Evolutionary conservation across 108 stramenopile genomes (phyloP), one percentile per base, ranked within the genome.

Genomic region (Hondaea fermentalgiana): DNA sequence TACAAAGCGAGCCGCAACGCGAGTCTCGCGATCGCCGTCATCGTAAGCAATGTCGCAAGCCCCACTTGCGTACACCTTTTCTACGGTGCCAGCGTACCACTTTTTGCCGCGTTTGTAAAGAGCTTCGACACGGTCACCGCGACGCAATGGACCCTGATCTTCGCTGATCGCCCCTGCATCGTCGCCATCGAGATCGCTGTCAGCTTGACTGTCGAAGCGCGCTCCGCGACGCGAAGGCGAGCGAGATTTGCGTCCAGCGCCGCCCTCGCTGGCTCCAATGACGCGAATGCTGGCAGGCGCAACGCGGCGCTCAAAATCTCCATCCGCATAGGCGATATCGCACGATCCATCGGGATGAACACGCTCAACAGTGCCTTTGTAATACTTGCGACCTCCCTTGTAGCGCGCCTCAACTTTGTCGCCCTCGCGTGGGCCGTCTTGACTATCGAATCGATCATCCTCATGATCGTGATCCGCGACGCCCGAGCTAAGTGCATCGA

Each of bases 331-430:
- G 45, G 51, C 14, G 2, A 94, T 87, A 69, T 91, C 91, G 49
- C 92, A 94, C 5, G 92, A 94, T 16, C 94, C 94, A 72, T 94
- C 92, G 4, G 42, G 21, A 35, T 89, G 76, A 19, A 72, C 94
- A 4, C 72, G 10, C 5, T 10, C 23, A 43, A 94, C 90, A 60
- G 57, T 89, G n/a, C 94, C 94, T 19, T 83, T 47, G 59, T 88
- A 93, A 43, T 83, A 93, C 58, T 59, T 91, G 42, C 89, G 87
- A 19, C 90, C 87, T 25, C 90, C 89, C 17, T 87, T 72, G 60
- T 91, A 91, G 29, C 90, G 25, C 25, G 92, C 83, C 43, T 90
- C 90, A 5, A 93, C 90, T 72, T 72, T 88, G 57, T 89, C 92
- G 8, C 92, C 93, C 19, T 44, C 90, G 29, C 57, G 47, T 29